Evolutionary conservation across 2,329 filamentous ascomycete species (phyloP).

Genomic region (Aspergillus nomiae): DNA sequence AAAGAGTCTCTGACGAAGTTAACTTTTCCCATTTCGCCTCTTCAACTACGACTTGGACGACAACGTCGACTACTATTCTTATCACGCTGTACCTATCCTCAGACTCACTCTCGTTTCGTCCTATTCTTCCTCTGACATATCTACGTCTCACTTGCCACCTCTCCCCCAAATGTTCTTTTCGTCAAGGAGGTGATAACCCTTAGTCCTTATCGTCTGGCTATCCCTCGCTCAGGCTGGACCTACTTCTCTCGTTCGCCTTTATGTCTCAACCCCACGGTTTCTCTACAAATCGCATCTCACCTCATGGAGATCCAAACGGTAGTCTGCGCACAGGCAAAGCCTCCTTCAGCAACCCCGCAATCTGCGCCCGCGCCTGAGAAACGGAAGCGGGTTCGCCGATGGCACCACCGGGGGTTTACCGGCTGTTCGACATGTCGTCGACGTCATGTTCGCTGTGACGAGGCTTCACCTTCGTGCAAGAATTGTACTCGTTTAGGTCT

Average conservation of each 20-base stretch:
- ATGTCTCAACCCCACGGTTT: constrained; percentile 26
- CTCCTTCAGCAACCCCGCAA: constrained; percentile 18
- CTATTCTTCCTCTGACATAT: not conserved
- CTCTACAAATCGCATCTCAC: constrained; percentile 13
- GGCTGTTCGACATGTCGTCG: constrained; percentile 45
- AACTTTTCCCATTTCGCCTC: not conserved
- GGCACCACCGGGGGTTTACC: constrained; percentile 46
- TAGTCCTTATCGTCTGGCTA: not conserved
- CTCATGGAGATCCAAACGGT: constrained; percentile 33
- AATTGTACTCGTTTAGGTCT: constrained; percentile 40
- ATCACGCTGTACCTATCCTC: not conserved
- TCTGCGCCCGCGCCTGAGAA: constrained; percentile 22
- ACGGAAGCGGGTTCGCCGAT: constrained; percentile 39
- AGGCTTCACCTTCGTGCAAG: constrained; percentile 38
- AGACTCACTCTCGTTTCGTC: not conserved
- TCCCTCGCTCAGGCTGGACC: constrained; percentile 1
- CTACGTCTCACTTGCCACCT: not conserved
- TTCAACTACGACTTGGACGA: not conserved
- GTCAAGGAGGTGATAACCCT: not conserved
- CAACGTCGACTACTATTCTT: not conserved
- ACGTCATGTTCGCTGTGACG: constrained; percentile 43
- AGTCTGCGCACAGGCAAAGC: constrained; percentile 20
- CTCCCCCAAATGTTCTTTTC: not conserved
- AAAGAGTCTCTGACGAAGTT: not conserved
- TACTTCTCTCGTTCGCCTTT: constrained; percentile 15